These are phyloP conservation scores for Fusarium illudens DNA, from an alignment of 2,329 filamentous ascomycete genomes.

Conservation along the genomic window DNA sequence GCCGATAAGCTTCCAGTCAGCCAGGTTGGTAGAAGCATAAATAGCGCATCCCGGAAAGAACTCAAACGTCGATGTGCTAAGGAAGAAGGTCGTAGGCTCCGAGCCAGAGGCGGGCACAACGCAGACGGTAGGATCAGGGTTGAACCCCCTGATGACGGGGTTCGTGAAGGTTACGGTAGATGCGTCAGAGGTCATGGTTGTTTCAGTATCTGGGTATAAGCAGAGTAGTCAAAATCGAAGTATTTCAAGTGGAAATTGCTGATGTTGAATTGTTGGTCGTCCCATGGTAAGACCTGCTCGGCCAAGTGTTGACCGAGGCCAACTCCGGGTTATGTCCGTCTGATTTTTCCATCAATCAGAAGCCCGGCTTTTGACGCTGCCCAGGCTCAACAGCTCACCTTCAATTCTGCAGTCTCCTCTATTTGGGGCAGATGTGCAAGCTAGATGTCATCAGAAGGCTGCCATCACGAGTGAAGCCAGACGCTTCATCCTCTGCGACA, in stretches of 20 bases:
- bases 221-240: neutral
- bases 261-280: neutral
- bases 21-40: constrained; percentile 63
- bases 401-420: neutral
- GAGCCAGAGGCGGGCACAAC: constrained; percentile 45
- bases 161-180: constrained; percentile 48
- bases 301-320: neutral
- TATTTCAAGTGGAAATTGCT: neutral
- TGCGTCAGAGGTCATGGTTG: constrained; percentile 8
- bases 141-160: constrained; percentile 67
- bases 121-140: constrained; percentile 65
- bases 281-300: neutral
- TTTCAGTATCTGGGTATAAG: neutral
- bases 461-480: no score
- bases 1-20: constrained; percentile 62
- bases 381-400: neutral
- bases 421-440: no score
- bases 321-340: neutral
- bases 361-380: neutral
- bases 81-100: constrained; percentile 56
- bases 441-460: no score
- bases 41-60: constrained; percentile 69
- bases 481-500: no score
- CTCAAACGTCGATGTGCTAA: constrained; percentile 70
- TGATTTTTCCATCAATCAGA: neutral